These are phyloP conservation scores for Endotrypanum monterogeii DNA, from an alignment of 208 protist genomes.

Conservation along the genomic window DNA sequence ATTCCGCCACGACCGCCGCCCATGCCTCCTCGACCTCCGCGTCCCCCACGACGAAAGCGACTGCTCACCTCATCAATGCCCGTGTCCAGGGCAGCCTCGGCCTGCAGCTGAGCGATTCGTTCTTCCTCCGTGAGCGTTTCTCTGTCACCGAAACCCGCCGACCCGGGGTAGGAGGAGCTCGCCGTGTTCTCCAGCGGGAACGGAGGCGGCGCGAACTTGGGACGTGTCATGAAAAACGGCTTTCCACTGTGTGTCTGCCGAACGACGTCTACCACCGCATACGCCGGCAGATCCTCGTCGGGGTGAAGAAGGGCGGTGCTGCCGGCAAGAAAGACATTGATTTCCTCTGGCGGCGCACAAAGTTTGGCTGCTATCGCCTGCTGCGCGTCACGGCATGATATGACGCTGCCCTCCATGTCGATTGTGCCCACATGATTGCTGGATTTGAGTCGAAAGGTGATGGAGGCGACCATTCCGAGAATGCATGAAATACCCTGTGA, in stretches of 20 bases:
- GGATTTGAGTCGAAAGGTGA: conserved; percentile 80
- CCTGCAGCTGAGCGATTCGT: conserved; percentile 75
- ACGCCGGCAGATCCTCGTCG: conserved; percentile 74
- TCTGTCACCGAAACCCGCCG: conserved; percentile 11
- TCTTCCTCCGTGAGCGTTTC: conserved; percentile 76
- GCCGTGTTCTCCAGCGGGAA: background rate
- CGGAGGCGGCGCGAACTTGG: conserved; percentile 4
- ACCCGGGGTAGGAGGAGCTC: background rate
- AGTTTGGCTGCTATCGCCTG: conserved; percentile 77
- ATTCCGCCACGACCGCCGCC: conserved; percentile 10
- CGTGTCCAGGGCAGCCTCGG: conserved; percentile 70
- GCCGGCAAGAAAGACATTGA: conserved; percentile 74
- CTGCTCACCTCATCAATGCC: conserved; percentile 67
- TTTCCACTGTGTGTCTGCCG: conserved; percentile 48
- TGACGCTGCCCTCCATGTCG: conserved; percentile 66
- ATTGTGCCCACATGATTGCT: conserved; percentile 84
- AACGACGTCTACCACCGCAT: conserved; percentile 81
- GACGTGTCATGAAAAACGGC: conserved; percentile 18
- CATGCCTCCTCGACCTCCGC: conserved; percentile 10
- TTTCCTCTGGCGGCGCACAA: conserved; percentile 65
- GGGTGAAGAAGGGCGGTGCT: conserved; percentile 75
- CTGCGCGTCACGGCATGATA: conserved; percentile 66
- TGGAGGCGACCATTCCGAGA: conserved; percentile 55
- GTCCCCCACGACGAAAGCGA: conserved; percentile 37
- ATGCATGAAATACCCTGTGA: background rate